These are phyloP conservation scores for Trichoderma harzianum DNA, from an alignment of 2,329 filamentous ascomycete species.

Conservation along the genomic window DNA sequence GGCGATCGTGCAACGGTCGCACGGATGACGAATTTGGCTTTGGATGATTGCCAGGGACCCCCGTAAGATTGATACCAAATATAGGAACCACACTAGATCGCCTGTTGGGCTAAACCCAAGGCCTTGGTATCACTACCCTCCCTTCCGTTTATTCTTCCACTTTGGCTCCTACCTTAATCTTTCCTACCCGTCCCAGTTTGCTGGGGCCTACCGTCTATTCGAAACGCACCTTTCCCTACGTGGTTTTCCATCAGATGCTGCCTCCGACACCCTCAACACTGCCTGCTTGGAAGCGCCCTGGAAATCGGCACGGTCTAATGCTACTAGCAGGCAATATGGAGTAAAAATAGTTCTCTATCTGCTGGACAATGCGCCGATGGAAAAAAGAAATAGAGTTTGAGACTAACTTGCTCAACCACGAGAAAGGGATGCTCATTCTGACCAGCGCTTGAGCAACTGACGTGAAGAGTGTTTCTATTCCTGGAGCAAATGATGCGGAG, in stretches of 20 bases:
- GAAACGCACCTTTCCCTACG: conserved; percentile 5
- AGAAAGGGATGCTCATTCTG: not conserved
- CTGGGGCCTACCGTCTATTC: not conserved
- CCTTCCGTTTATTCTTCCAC: conserved; percentile 14
- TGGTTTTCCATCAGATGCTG: conserved; percentile 7
- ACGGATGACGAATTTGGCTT: conserved; percentile 17
- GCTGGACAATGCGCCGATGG: not conserved
- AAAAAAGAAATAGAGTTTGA: not conserved
- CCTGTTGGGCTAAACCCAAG: conserved; percentile 13
- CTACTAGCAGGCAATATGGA: not conserved
- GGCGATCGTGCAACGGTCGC: conserved; percentile 18
- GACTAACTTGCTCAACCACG: not conserved
- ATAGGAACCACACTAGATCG: conserved; percentile 20
- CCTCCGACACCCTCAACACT: not conserved
- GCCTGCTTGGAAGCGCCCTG: conserved; percentile 8
- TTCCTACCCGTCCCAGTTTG: conserved; percentile 1
- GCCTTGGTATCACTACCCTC: conserved; percentile 21
- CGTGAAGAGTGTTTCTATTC: not conserved
- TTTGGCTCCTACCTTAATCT: conserved; percentile 13
- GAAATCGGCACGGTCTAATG: not conserved
- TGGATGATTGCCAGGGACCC: not conserved
- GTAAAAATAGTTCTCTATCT: conserved; percentile 8
- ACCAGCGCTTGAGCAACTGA: not conserved
- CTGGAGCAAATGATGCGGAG: not conserved
- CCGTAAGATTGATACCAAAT: conserved; percentile 15